Evolutionary conservation across 345 rosid genomes (phyloP).

Genomic region (Eucalyptus polybractea): DNA sequence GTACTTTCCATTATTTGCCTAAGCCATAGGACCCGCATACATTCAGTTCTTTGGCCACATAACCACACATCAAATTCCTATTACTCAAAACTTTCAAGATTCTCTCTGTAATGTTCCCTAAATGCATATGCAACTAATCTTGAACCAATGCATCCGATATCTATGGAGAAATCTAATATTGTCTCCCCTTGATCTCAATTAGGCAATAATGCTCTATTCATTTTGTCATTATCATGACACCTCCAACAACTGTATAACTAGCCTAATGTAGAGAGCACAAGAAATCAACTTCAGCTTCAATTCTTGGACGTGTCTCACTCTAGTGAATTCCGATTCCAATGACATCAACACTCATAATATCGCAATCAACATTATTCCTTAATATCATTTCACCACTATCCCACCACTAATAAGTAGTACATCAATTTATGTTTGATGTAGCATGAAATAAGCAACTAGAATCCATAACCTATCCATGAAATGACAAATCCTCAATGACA

Average conservation of each 20-base stretch:
- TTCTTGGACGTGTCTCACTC: background rate
- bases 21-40: background rate
- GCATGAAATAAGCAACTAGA: background rate
- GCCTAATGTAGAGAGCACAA: rapidly evolving
- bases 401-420: background rate
- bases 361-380: rapidly evolving
- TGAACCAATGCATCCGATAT: background rate
- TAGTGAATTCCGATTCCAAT: rapidly evolving
- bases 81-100: background rate
- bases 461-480: background rate
- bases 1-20: background rate
- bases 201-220: background rate
- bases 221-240: background rate
- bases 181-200: background rate
- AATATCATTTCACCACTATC: background rate
- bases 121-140: background rate
- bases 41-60: background rate
- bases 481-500: background rate
- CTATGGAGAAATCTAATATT: background rate
- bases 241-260: background rate
- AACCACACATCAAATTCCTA: background rate
- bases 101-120: rapidly evolving
- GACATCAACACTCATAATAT: background rate
- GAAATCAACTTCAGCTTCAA: background rate
- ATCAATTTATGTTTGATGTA: background rate